Conservation (phyloP, 140 eudicot species). For the Stevia rebaudiana region DNA sequence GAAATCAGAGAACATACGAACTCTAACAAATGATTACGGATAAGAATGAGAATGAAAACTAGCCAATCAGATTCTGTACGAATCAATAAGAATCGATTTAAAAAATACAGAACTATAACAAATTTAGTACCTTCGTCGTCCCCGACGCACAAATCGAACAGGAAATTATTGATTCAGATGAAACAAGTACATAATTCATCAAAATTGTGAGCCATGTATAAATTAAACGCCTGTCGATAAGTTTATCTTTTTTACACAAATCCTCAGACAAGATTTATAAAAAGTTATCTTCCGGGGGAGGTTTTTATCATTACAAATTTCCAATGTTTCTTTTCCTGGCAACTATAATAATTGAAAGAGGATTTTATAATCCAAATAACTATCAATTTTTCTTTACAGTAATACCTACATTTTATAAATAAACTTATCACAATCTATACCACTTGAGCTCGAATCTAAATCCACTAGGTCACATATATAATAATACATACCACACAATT, state of each 20-base stretch:
- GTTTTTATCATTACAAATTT: slow-evolving; percentile 14
- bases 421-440: too few relatives aligned
- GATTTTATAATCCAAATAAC: too few relatives aligned
- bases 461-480: too few relatives aligned
- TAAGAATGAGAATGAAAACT: slow-evolving; percentile 8
- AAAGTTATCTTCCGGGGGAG: slow-evolving; percentile 18
- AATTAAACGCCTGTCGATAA: not conserved
- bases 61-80: slow-evolving; percentile 10
- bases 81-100: not conserved
- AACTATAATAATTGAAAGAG: too few relatives aligned
- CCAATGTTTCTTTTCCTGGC: not conserved
- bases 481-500: too few relatives aligned
- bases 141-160: slow-evolving; percentile 2
- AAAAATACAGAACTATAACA: not conserved
- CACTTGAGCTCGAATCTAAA: too few relatives aligned
- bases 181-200: slow-evolving; percentile 5
- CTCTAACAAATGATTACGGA: not conserved
- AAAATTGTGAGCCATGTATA: slow-evolving; percentile 24
- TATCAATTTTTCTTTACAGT: too few relatives aligned
- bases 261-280: slow-evolving; percentile 23
- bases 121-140: slow-evolving; percentile 19
- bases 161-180: slow-evolving; percentile 14
- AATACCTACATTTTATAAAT: too few relatives aligned
- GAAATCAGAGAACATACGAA: slow-evolving; percentile 1
- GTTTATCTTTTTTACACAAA: not conserved